Percentiles rank a stretch among this genome's conserved stretches.
Conservation (phyloP, 1,139 yeast genomes). For the Pichia sp. region DNA sequence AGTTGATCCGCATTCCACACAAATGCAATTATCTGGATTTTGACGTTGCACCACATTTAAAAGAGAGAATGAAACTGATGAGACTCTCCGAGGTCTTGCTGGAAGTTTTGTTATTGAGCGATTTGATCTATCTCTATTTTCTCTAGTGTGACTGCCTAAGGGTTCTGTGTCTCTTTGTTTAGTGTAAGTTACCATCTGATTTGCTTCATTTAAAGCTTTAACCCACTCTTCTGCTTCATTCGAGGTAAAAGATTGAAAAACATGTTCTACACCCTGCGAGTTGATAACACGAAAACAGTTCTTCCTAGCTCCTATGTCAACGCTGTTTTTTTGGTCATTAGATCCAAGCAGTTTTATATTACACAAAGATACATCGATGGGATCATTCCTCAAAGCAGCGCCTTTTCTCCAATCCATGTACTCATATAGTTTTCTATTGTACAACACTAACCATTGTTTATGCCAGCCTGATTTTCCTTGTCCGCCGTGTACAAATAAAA, state of each 20-base stretch:
- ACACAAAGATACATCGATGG: slow-evolving; percentile 69
- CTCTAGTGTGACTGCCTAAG: not conserved
- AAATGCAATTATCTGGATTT: slow-evolving; percentile 51
- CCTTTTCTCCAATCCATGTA: slow-evolving; percentile 81
- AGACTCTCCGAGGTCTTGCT: slow-evolving; percentile 21
- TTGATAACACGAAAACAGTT: slow-evolving; percentile 73
- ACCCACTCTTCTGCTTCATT: slow-evolving; percentile 70
- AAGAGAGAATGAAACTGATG: slow-evolving; percentile 27
- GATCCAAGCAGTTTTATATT: slow-evolving; percentile 47
- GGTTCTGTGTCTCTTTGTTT: not conserved
- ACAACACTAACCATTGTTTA: slow-evolving; percentile 78
- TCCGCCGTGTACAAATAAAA: slow-evolving; percentile 45
- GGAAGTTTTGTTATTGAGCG: not conserved
- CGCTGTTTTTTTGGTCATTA: slow-evolving; percentile 6
- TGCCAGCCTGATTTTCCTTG: slow-evolving; percentile 82
- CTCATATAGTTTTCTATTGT: slow-evolving; percentile 60
- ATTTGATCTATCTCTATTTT: not conserved
- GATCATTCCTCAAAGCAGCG: slow-evolving; percentile 52
- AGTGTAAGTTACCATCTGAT: slow-evolving; percentile 24
- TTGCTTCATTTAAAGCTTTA: slow-evolving; percentile 44
- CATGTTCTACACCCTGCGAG: slow-evolving; percentile 58
- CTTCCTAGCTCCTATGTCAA: slow-evolving; percentile 37
- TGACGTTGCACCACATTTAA: slow-evolving; percentile 39
- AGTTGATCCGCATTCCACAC: slow-evolving; percentile 72
- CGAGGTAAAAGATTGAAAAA: slow-evolving; percentile 70